Evolutionary conservation across 2,329 filamentous ascomycete genomes (phyloP).

Genomic region (Neofusicoccum sp.): DNA sequence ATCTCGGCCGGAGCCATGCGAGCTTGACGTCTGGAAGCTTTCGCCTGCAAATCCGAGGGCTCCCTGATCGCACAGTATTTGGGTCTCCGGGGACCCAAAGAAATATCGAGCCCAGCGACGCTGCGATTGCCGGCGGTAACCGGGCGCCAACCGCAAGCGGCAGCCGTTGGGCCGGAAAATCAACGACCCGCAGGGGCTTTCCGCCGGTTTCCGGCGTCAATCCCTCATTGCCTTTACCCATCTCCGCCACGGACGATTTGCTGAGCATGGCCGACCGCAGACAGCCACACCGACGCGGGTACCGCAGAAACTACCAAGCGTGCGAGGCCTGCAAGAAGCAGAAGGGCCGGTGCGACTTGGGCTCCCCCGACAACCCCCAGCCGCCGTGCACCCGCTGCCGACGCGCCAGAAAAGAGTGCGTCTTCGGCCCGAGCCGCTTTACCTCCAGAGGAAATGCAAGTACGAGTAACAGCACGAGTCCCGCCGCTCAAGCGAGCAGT

Average conservation of each 20-base stretch:
- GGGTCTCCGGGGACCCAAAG: no score
- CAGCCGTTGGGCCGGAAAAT: constrained; percentile 4
- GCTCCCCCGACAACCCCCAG: constrained; percentile 5
- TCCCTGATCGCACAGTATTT: no score
- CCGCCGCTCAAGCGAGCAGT: neutral
- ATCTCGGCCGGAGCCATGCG: no score
- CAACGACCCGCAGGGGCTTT: neutral
- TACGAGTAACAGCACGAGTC: neutral
- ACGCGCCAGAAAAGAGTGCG: constrained; percentile 9
- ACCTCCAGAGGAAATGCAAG: neutral
- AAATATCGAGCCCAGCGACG: neutral
- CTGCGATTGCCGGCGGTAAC: neutral
- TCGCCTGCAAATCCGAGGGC: no score
- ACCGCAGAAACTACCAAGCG: constrained; percentile 15
- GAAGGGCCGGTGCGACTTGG: constrained; percentile 16
- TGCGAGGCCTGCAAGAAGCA: constrained; percentile 17
- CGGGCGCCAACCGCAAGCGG: neutral
- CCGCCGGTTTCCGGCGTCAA: constrained; percentile 8
- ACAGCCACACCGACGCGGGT: neutral
- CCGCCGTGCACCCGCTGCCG: constrained; percentile 15
- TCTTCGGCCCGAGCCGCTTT: constrained; percentile 17
- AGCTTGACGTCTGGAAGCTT: no score
- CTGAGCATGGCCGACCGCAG: constrained; percentile 8
- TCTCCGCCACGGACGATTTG: neutral
- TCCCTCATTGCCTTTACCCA: neutral